Percentiles rank a stretch among this genome's conserved stretches.
Conservation (phyloP, 1,139 yeast species). For the Sugiyamaella sp. region DNA sequence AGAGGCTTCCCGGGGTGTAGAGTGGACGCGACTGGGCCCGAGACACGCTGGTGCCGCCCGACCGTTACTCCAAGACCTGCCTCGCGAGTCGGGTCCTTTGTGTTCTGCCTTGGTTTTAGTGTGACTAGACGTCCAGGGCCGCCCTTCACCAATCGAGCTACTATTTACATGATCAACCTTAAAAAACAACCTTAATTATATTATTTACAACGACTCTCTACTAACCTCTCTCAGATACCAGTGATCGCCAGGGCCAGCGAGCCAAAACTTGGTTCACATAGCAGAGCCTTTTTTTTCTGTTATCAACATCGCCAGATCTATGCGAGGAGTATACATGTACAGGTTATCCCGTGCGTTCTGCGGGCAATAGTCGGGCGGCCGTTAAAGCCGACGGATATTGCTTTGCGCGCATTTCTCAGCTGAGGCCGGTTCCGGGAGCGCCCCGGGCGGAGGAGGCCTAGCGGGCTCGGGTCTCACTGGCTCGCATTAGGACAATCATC, state of each 20-base stretch:
- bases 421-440: no score
- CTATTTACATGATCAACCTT: neutral
- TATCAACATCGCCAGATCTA: no score
- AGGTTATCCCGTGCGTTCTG: neutral
- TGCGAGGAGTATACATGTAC: neutral
- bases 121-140: neutral
- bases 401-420: no score
- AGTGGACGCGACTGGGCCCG: no score
- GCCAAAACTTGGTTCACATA: neutral
- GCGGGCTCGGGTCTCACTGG: no score
- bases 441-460: no score
- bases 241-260: slow-evolving; percentile 9
- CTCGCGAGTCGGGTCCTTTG: neutral
- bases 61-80: neutral
- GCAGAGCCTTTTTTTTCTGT: no score
- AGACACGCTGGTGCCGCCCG: neutral
- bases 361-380: neutral
- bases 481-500: no score
- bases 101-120: neutral
- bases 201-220: neutral
- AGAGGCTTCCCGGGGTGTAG: neutral
- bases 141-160: neutral
- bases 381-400: no score
- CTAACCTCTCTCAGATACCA: neutral
- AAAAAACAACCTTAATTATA: neutral